Evolutionary conservation across 805 yeast genomes (phyloP).

Genomic region (Pichia ethanolica): DNA sequence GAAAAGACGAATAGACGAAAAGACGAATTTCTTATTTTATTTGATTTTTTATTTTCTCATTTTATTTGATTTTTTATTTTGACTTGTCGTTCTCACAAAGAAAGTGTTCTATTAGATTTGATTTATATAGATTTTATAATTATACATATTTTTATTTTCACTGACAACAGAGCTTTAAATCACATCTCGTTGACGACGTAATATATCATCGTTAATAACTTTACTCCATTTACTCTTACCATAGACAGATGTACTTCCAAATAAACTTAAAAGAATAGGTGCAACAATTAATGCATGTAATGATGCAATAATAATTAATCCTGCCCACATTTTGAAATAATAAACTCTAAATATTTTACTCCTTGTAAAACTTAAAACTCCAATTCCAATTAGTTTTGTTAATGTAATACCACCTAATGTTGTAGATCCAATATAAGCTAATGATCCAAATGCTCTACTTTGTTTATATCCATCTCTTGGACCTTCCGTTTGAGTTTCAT

Average conservation of each 20-base stretch:
- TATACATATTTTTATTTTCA: no score
- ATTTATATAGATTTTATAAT: no score
- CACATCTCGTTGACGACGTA: background rate
- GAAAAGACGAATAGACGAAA: no score
- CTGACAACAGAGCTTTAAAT: no score
- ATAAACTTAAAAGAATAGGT: conserved; percentile 61
- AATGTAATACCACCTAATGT: conserved; percentile 86
- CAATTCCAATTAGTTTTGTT: conserved; percentile 83
- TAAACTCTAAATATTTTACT: conserved; percentile 86
- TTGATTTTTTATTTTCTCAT: no score
- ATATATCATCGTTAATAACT: background rate
- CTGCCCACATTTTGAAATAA: conserved; percentile 92
- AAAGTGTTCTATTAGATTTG: no score
- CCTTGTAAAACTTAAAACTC: conserved; percentile 77
- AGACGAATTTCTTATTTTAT: no score
- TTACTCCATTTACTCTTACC: conserved; percentile 4
- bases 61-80: no score
- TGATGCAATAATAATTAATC: conserved; percentile 69
- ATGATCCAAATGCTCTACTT: conserved; percentile 45
- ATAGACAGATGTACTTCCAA: conserved; percentile 32
- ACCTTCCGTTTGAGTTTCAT: conserved; percentile 2
- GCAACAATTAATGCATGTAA: conserved; percentile 71
- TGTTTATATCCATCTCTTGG: conserved; percentile 4
- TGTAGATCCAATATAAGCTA: conserved; percentile 78
- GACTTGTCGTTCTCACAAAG: no score